Evolutionary conservation across 2,329 filamentous ascomycete genomes (phyloP).

Genomic region (Hypoxylon sp.): DNA sequence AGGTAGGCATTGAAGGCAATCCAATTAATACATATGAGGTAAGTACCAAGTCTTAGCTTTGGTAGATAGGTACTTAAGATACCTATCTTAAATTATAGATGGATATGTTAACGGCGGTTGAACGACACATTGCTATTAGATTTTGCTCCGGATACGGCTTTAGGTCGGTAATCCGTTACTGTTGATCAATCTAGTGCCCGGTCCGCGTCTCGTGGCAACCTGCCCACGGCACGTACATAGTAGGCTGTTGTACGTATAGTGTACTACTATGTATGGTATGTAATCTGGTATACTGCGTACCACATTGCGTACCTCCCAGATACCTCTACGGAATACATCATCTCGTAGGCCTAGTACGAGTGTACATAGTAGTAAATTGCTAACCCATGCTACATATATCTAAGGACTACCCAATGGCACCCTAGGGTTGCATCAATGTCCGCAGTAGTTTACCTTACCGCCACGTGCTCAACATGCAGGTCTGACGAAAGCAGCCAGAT

Average conservation of each 20-base stretch:
- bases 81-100: no score
- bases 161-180: constrained; percentile 1
- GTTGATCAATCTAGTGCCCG: constrained; percentile 17
- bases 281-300: no score
- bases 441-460: constrained; percentile 39
- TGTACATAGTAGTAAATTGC: neutral
- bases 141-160: constrained; percentile 3
- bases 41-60: neutral
- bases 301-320: no score
- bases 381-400: constrained; percentile 15
- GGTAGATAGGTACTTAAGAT: neutral
- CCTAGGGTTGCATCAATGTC: constrained; percentile 30
- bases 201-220: constrained; percentile 28
- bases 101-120: neutral
- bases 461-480: constrained; percentile 46
- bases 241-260: no score
- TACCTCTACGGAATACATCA: neutral
- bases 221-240: neutral
- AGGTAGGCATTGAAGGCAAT: neutral
- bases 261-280: no score
- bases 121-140: neutral
- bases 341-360: neutral
- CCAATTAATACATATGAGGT: no score
- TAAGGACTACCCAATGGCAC: constrained; percentile 28
- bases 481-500: constrained; percentile 44